Evolutionary conservation across 305 asterid genomes (phyloP).

Genomic region (Rubia peregrina): DNA sequence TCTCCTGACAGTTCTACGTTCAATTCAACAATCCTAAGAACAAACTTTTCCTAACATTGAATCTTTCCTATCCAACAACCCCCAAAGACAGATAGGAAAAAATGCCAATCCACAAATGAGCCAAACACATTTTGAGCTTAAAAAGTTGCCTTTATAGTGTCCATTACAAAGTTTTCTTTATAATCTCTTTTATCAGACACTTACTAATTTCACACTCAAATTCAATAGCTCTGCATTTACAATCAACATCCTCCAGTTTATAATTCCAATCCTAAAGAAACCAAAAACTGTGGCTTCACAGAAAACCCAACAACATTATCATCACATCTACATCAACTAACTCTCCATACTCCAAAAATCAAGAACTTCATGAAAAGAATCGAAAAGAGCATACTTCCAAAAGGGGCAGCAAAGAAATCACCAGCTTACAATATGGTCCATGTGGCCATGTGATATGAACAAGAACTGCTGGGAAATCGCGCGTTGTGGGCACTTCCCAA

Average conservation of each 20-base stretch:
- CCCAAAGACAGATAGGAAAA: neutral
- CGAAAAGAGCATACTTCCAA: neutral
- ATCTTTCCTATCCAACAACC: neutral
- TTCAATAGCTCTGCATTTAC: neutral
- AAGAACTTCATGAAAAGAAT: neutral
- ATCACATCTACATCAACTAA: neutral
- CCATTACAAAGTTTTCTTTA: neutral
- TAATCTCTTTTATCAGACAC: neutral
- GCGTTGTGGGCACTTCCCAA: constrained; percentile 94
- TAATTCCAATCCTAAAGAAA: neutral
- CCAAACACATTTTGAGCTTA: too few relatives aligned
- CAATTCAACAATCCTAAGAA: neutral
- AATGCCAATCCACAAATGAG: neutral
- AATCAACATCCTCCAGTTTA: neutral
- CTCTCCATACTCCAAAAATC: too few relatives aligned
- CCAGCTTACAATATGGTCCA: constrained; percentile 77
- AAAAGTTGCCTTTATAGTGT: too few relatives aligned
- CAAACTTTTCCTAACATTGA: neutral
- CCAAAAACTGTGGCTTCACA: neutral
- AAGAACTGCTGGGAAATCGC: constrained; percentile 84
- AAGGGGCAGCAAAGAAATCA: neutral
- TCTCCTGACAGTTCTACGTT: neutral
- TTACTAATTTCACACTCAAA: neutral
- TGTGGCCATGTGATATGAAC: constrained; percentile 98
- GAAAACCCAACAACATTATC: neutral